phyloP scores from a whole-genome alignment of 352 stramenopile genomes.

The Vaucheria bursata region DNA sequence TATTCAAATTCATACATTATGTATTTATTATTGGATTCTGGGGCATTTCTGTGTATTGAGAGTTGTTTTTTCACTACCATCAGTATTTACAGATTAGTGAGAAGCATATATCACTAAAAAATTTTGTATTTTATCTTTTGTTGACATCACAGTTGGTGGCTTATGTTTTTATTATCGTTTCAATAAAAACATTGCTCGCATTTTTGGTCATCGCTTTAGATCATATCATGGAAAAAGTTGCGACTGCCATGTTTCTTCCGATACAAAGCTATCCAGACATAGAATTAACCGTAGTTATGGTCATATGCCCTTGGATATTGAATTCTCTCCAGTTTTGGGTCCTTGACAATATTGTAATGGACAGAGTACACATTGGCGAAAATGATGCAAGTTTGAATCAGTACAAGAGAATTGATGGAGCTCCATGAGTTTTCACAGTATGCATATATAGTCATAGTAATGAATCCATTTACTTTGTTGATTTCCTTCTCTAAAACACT shows the following conservation, averaged over 20 bases:
- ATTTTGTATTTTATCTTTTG: too few species aligned
- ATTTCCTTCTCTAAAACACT: too few species aligned
- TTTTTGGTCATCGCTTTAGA: conserved; percentile 28
- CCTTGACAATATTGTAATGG: conserved; percentile 31
- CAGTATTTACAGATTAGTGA: too few species aligned
- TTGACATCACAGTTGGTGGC: too few species aligned
- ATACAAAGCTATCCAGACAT: conserved; percentile 33
- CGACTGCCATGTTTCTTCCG: conserved; percentile 14
- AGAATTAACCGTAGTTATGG: conserved; percentile 37
- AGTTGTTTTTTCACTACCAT: too few species aligned
- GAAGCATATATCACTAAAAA: too few species aligned
- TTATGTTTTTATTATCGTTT: conserved; percentile 36
- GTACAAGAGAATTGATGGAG: background rate
- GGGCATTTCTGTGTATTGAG: too few species aligned
- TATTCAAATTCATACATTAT: too few species aligned
- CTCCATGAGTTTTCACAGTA: background rate
- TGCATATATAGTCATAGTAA: background rate
- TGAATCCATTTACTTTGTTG: background rate
- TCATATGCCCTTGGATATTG: conserved; percentile 21
- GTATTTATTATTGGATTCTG: too few species aligned
- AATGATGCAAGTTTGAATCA: background rate
- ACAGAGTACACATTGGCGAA: too few species aligned
- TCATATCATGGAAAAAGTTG: conserved; percentile 13
- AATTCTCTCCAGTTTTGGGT: conserved; percentile 39
- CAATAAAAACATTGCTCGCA: conserved; percentile 21